Evolutionary conservation across 345 rosid genomes (phyloP).

Genomic region (Ricinus communis): DNA sequence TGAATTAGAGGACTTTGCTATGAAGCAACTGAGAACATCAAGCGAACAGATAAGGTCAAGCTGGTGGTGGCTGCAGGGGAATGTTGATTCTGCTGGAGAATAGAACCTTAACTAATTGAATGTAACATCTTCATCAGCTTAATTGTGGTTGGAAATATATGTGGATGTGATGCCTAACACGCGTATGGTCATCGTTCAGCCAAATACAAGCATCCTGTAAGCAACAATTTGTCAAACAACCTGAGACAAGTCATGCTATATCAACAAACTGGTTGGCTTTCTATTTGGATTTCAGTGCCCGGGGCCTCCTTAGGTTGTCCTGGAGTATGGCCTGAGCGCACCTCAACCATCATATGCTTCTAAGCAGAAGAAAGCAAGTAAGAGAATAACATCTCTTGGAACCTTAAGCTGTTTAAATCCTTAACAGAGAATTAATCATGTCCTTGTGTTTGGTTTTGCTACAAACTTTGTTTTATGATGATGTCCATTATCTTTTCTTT

Average conservation of each 20-base stretch:
- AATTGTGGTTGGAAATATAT: constrained; percentile 16
- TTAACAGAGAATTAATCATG: no score
- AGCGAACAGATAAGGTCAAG: constrained; percentile 32
- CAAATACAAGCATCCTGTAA: background rate
- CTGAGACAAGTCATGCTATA: constrained; percentile 23
- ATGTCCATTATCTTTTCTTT: background rate
- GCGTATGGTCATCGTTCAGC: constrained; percentile 19
- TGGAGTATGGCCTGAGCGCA: background rate
- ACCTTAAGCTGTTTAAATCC: background rate
- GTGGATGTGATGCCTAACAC: constrained; percentile 19
- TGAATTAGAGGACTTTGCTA: constrained; percentile 15
- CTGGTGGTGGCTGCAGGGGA: constrained; percentile 13
- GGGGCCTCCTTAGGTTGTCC: background rate
- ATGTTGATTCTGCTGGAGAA: constrained; percentile 13
- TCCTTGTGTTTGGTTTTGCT: background rate
- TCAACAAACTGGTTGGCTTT: background rate
- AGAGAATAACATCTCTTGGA: background rate
- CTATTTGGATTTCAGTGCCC: constrained; percentile 11
- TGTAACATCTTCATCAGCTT: background rate
- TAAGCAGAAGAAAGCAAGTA: constrained; percentile 2
- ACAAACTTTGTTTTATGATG: background rate
- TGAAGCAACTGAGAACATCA: constrained; percentile 15
- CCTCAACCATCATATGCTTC: constrained; percentile 8
- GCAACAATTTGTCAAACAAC: background rate
- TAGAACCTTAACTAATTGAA: constrained; percentile 6